Percentiles rank a stretch among this genome's conserved stretches.
Evolutionary conservation across 2,329 filamentous ascomycete genomes (phyloP).

Genomic region (Teratosphaeria nubilosa): DNA sequence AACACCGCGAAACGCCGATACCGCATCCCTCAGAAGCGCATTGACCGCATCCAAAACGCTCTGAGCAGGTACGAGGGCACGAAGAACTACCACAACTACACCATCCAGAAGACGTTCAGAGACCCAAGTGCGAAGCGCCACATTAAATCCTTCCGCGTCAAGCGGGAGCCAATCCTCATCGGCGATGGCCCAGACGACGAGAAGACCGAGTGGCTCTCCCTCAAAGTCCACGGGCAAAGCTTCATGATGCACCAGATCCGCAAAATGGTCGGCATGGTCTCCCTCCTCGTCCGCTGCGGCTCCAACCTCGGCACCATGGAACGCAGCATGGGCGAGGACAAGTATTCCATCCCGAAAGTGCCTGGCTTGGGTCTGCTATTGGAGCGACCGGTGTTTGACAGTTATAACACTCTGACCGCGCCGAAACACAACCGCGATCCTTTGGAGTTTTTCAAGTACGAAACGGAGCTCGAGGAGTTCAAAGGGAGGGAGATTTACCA

Average conservation of each 20-base stretch:
- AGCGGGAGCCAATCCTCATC: constrained; percentile 47
- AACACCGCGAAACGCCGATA: constrained; percentile 74
- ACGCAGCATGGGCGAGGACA: constrained; percentile 60
- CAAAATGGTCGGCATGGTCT: constrained; percentile 94
- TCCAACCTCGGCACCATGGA: constrained; percentile 54
- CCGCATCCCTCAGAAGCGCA: constrained; percentile 62
- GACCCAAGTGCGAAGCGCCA: constrained; percentile 81
- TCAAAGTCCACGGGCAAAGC: constrained; percentile 93
- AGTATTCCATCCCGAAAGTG: constrained; percentile 86
- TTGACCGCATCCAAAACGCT: constrained; percentile 64
- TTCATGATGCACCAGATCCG: constrained; percentile 99
- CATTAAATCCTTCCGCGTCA: constrained; percentile 84
- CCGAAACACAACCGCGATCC: constrained; percentile 53
- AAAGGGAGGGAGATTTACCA: constrained; percentile 89
- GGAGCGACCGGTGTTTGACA: constrained; percentile 83
- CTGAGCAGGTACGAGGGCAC: constrained; percentile 73
- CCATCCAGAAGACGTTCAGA: constrained; percentile 69
- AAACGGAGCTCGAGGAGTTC: constrained; percentile 73
- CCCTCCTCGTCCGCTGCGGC: constrained; percentile 74
- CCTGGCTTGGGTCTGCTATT: constrained; percentile 79
- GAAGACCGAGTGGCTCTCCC: constrained; percentile 86
- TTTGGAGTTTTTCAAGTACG: constrained; percentile 70
- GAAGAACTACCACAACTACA: constrained; percentile 95
- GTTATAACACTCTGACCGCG: constrained; percentile 67
- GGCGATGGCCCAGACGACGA: constrained; percentile 23